These are phyloP conservation scores for Apiospora pterosperma DNA, from an alignment of 2,329 filamentous ascomycete species.

Conservation along the genomic window DNA sequence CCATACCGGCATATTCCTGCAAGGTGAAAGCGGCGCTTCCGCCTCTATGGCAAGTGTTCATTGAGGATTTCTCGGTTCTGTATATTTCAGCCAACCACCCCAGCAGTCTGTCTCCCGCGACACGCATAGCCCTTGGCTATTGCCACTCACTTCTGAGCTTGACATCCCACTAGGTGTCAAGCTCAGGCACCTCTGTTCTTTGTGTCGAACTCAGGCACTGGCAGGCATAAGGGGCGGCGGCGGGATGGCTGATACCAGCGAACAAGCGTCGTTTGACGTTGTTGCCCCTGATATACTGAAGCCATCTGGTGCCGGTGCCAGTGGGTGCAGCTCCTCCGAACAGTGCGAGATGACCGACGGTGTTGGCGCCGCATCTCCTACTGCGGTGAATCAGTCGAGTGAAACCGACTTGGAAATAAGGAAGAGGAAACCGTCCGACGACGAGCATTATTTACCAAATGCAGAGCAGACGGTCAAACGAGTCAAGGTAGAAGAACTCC, in stretches of 20 bases:
- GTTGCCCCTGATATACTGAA: not conserved
- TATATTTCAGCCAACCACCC: not conserved
- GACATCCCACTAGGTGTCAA: not conserved
- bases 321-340: not conserved
- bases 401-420: not conserved
- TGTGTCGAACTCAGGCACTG: not conserved
- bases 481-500: not conserved
- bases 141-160: not conserved
- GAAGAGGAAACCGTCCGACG: not conserved
- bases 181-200: not conserved
- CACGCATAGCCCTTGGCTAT: not conserved
- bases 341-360: not conserved
- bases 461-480: not conserved
- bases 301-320: not conserved
- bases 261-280: not conserved
- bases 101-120: not conserved
- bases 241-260: not conserved
- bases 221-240: not conserved
- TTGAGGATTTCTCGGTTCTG: not conserved
- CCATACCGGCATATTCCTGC: not conserved
- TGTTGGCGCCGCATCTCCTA: not conserved
- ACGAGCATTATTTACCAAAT: not conserved
- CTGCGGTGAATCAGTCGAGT: not conserved
- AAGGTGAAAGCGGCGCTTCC: not conserved
- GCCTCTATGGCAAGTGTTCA: conserved; percentile 7